Evolutionary conservation across 331 rosid species (phyloP), one percentile per base, ranked within the genome.

Genomic region (Quercus phellos): DNA sequence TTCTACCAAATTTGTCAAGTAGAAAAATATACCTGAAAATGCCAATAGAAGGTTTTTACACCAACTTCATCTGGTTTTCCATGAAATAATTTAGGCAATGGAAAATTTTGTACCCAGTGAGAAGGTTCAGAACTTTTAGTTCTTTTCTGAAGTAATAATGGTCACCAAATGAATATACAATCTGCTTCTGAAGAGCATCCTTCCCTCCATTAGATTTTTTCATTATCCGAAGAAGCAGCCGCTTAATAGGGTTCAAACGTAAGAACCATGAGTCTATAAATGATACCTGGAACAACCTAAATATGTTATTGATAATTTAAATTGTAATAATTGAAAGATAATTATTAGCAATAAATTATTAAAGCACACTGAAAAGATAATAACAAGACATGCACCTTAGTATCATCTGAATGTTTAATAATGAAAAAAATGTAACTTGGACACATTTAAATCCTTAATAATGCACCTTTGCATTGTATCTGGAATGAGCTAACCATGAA

Each of bases 91-190:
- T 18, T 51, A 68, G 64, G 77, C 42, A 84, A 81, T 58, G 77
- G 67, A 70, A 66, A 60, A 46, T 46, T 46, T 60, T 51, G 34
- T 90, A 91, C 99, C 97, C 97, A 1, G 97, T 89, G 13, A 92
- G 91, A 82, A 92, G 95, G 87, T 94, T 92, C 69, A 89, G 72
- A 73, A 90, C 79, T 73, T 77, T 77, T 18, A 93, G 87, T 83
- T 88, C 97, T 84, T 94, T 94, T 83, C 97, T 84, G 83, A 94
- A 92, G 92, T 90, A 90, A 86, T 90, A 94, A 86, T 92, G 94
- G 85, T 92, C 99, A 19, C 97, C 97, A 73, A 94, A 92, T 18
- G 97, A 89, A 85, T 87, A 92, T 46, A 85, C 91, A 6, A 74
- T 85, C 79, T 87, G 88, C 88, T 78, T 83, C 76, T 84, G 77